Evolutionary conservation across 768 basidiomycete species (phyloP).

Genomic region (Astraeus odoratus): DNA sequence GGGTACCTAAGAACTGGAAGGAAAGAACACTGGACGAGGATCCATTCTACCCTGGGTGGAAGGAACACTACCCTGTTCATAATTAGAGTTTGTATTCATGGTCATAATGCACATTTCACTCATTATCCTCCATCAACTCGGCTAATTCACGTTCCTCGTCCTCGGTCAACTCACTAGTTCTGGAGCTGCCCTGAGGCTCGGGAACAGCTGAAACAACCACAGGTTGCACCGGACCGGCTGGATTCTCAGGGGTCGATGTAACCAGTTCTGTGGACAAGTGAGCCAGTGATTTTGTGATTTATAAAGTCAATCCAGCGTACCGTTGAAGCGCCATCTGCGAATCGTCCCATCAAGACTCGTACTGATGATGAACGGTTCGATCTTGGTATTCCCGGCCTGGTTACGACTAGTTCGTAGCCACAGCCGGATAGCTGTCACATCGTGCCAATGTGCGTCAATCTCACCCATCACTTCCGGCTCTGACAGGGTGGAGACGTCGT

Average conservation of each 20-base stretch:
- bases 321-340: constrained; percentile 75
- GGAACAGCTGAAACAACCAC: constrained; percentile 14
- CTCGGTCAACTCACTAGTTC: constrained; percentile 52
- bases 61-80: constrained; percentile 19
- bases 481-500: constrained; percentile 62
- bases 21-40: constrained; percentile 43
- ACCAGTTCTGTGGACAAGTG: constrained; percentile 17
- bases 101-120: not conserved
- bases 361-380: constrained; percentile 79
- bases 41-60: constrained; percentile 46
- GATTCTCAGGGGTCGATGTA: constrained; percentile 18
- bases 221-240: constrained; percentile 11
- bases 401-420: constrained; percentile 55
- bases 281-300: not conserved
- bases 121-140: constrained; percentile 53
- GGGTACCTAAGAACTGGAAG: constrained; percentile 42
- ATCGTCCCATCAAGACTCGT: constrained; percentile 84
- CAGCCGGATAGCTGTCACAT: constrained; percentile 67
- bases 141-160: constrained; percentile 89
- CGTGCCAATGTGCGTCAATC: constrained; percentile 81
- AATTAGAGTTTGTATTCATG: not conserved
- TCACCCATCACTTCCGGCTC: constrained; percentile 48
- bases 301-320: constrained; percentile 27
- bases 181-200: constrained; percentile 31
- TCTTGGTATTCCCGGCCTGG: constrained; percentile 38